Evolutionary conservation across 108 stramenopile species (phyloP), one percentile per base, ranked within the genome.

Genomic region (Conticribra weissflogii): DNA sequence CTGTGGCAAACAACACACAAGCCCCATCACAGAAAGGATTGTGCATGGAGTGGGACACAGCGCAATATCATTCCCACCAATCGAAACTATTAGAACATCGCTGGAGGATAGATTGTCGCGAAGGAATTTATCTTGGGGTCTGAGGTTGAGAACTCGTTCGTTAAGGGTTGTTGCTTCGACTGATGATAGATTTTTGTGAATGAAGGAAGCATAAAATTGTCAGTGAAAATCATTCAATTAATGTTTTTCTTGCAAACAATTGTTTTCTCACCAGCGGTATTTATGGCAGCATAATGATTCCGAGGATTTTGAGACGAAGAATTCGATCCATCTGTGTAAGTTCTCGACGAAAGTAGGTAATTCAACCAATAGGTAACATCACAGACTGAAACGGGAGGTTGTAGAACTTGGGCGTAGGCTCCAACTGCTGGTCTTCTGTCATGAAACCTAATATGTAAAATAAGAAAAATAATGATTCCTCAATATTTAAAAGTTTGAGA

Each of bases 31-130:
- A 16, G 81, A 79, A 3, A 48, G 34, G 56, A 92, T 89, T 0
- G 95, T 96, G 60, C 91, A 92, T 0, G 88, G 88, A 9, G 74
- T 50, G 8, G 95, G 95, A 47, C 67, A 51, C 28, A 94, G 51
- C 19, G 95, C 95, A 45, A 96, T 79, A 79, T 96, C 95, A 64
- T 96, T 96, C 47, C 95, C 95, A 34, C 95, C 90, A 54, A 94
- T 71, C 34, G 82, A 84, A 0, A 96, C 90, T 46, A 96, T 83
- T 29, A 94, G 67, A 12, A 92, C 71, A 60, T 96, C 95, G 8
- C 86, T 55, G 3, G 72, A 17, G 8, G 71, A 65, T 16, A 96
- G 83, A 31, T 91, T 85, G 45, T 96, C 95, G 0, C 91, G 82
- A 0, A 94, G 49, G 55, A 96, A 94, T 57, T 12, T 57, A 64